Evolutionary conservation across 768 basidiomycete genomes (phyloP).

Genomic region (Amanita rubescens): DNA sequence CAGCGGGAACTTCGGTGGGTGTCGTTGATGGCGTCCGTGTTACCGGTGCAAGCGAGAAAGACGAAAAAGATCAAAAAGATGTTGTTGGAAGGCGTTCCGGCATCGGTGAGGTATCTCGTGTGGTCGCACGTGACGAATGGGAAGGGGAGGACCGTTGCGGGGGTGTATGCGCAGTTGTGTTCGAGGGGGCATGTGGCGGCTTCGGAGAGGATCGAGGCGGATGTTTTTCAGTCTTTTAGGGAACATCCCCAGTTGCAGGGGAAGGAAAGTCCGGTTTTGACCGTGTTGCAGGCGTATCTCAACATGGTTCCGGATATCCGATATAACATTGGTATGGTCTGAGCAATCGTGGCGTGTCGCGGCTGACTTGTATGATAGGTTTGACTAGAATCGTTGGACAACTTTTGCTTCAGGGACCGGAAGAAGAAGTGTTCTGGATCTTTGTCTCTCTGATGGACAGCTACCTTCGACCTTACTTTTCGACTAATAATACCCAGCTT

Average conservation of each 20-base stretch:
- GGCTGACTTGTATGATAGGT: conserved; percentile 30
- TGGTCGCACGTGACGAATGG: conserved; percentile 80
- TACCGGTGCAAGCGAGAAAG: conserved; percentile 61
- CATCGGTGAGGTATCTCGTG: conserved; percentile 76
- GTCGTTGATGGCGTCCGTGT: conserved; percentile 44
- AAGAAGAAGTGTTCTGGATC: conserved; percentile 90
- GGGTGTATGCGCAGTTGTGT: conserved; percentile 60
- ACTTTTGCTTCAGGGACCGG: conserved; percentile 65
- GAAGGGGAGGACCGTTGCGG: conserved; percentile 59
- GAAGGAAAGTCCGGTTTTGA: conserved; percentile 47
- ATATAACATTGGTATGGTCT: conserved; percentile 49
- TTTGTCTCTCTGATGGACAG: conserved; percentile 83
- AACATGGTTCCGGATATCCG: conserved; percentile 81
- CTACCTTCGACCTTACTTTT: conserved; percentile 75
- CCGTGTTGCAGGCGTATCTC: conserved; percentile 64
- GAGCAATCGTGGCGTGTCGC: background rate
- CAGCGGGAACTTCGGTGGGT: conserved; percentile 77
- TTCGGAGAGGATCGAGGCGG: conserved; percentile 49
- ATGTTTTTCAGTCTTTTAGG: conserved; percentile 46
- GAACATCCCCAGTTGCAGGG: conserved; percentile 54
- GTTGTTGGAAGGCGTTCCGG: conserved; percentile 71
- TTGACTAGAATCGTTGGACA: conserved; percentile 66
- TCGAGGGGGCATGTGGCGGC: conserved; percentile 44
- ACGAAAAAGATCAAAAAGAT: conserved; percentile 74
- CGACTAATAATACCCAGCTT: conserved; percentile 48